Base-by-base conservation (phyloP, 441 rosid species). In the Bruguiera hainesii region DNA sequence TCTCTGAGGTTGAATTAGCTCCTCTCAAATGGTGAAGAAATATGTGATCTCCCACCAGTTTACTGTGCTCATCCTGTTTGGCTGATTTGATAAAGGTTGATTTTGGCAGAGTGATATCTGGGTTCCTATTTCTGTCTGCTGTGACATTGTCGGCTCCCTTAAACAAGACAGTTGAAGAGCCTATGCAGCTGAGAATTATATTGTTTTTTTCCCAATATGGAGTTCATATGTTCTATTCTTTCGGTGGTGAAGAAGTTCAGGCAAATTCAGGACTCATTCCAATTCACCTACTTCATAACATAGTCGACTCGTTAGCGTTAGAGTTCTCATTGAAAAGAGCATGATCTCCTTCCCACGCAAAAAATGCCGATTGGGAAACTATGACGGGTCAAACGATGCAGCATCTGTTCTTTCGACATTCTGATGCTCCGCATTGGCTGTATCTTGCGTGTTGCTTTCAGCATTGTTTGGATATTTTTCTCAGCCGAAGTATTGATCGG, bases 1-100 rank as follows among this genome's bases (percentile, higher is more conserved):
- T 75, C 80, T 75, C 66, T 79, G 77, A 76, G 52, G 35, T 37
- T 16, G 20, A n/a, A 49, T 60, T 30, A 33, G 52, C 8, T 33
- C n/a, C 50, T 60, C 7, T 57, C 25, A 6, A 30, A 21, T 31
- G 49, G 23, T 15, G 26, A 25, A 63, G 28, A 19, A 13, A 55
- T 6, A 1, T 33, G 37, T 33, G 7, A 7, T 33, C 37, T 33
- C 37, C 37, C 6, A 33, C 37, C 37, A 1, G 37, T 6, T 30
- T 30, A 30, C 33, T 30, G 5, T 30, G 33, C 33, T 30, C 33
- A 30, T 30, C 33, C 33, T 6, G 33, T 30, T 4, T 6, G 33
- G 33, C 33, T 30, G 33, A 30, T 3, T 30, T 30, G 33, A 30
- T 30, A 30, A 30, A 30, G 3, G 33, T 6, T 30, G 33, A 59